Conservation (phyloP, 1,284 basidiomycete genomes). For the Blastosporella zonata region DNA sequence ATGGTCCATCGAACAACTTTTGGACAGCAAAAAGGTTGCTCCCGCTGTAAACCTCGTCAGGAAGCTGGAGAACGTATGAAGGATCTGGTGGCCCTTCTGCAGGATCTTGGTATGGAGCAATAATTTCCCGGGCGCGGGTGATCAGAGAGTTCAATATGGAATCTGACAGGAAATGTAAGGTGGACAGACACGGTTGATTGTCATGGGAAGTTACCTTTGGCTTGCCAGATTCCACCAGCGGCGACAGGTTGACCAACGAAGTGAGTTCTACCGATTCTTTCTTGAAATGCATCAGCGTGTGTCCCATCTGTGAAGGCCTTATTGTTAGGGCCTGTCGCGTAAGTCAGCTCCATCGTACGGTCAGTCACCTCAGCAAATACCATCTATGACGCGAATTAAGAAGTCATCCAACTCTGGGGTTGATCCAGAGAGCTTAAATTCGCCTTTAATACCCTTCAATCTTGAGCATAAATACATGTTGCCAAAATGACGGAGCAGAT, state of each 20-base stretch:
- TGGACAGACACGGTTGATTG: not conserved
- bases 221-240: constrained; percentile 76
- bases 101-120: constrained; percentile 55
- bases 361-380: constrained; percentile 34
- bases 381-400: constrained; percentile 76
- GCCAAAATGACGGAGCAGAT: not conserved
- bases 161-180: constrained; percentile 42
- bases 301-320: constrained; percentile 47
- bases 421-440: constrained; percentile 67
- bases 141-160: constrained; percentile 64
- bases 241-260: constrained; percentile 65
- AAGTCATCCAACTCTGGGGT: constrained; percentile 82
- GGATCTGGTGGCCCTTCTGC: constrained; percentile 65
- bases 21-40: constrained; percentile 87
- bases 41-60: constrained; percentile 67
- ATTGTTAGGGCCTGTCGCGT: constrained; percentile 54
- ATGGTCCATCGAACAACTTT: constrained; percentile 79
- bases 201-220: constrained; percentile 56
- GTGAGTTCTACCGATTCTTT: constrained; percentile 70
- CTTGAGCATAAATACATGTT: constrained; percentile 6
- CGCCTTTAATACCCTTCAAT: constrained; percentile 66
- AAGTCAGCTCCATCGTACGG: constrained; percentile 2
- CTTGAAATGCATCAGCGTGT: constrained; percentile 58
- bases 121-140: constrained; percentile 51
- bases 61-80: constrained; percentile 72